Evolutionary conservation across 2,329 filamentous ascomycete species (phyloP).

Genomic region (Conoideocrella luteorostrata): DNA sequence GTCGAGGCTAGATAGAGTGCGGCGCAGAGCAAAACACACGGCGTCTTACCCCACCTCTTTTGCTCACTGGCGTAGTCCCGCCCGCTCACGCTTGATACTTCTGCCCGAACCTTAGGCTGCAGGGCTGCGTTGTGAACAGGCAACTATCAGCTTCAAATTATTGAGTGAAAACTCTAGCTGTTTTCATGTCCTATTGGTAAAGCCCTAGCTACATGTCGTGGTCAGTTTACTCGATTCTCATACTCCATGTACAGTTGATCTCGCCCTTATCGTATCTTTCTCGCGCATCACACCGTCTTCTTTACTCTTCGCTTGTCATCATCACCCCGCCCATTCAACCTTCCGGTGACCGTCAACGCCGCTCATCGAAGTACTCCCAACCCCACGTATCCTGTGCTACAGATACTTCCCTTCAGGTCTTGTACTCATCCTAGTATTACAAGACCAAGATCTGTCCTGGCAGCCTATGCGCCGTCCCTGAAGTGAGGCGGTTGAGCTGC

Average conservation of each 20-base stretch:
- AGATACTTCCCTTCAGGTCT: background rate
- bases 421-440: background rate
- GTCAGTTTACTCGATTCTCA: slow-evolving; percentile 8
- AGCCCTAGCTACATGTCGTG: slow-evolving; percentile 4
- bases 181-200: slow-evolving; percentile 2
- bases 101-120: slow-evolving; percentile 2
- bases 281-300: background rate
- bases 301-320: slow-evolving; percentile 5
- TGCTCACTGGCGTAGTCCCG: background rate
- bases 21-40: no score
- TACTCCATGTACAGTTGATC: slow-evolving; percentile 7
- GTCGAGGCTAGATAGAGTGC: no score
- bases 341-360: no score
- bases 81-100: background rate
- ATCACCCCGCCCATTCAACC: background rate
- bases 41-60: slow-evolving; percentile 4
- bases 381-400: no score
- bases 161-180: slow-evolving; percentile 2
- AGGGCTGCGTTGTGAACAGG: slow-evolving; percentile 3
- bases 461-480: slow-evolving; percentile 10
- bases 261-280: background rate
- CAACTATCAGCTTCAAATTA: slow-evolving; percentile 4
- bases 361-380: no score
- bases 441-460: slow-evolving; percentile 11
- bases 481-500: slow-evolving; percentile 18